These are phyloP conservation scores for Cylindrodendrum hubeiense DNA, from an alignment of 2,329 filamentous ascomycete genomes.

Conservation along the genomic window DNA sequence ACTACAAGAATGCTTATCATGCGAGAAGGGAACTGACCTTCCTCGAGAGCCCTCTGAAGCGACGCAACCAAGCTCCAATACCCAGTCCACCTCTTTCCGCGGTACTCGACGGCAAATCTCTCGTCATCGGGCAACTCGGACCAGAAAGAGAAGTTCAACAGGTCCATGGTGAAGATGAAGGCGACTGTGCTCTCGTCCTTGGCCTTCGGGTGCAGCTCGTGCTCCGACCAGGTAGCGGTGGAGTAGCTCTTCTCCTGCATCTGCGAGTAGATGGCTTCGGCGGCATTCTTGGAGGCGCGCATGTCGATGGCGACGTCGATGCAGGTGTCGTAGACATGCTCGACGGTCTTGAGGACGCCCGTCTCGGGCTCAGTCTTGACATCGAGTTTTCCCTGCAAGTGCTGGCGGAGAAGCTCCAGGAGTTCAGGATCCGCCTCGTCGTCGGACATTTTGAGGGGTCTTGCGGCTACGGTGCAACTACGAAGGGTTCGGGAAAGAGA, in stretches of 20 bases:
- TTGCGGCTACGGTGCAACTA: neutral
- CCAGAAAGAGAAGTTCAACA: slow-evolving; percentile 98
- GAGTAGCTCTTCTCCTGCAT: slow-evolving; percentile 91
- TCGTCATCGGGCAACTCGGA: slow-evolving; percentile 77
- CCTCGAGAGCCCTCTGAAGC: slow-evolving; percentile 87
- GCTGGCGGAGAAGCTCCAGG: slow-evolving; percentile 85
- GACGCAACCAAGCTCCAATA: slow-evolving; percentile 95
- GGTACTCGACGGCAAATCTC: slow-evolving; percentile 86
- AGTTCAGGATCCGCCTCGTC: slow-evolving; percentile 92
- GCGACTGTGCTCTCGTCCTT: slow-evolving; percentile 85
- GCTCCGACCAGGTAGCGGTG: slow-evolving; percentile 86
- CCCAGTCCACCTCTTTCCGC: slow-evolving; percentile 86
- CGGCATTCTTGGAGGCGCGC: slow-evolving; percentile 84
- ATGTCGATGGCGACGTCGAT: slow-evolving; percentile 94
- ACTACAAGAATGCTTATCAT: neutral
- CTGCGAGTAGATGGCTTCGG: slow-evolving; percentile 79
- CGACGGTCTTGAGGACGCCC: slow-evolving; percentile 83
- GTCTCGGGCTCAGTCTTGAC: slow-evolving; percentile 76
- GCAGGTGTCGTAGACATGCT: slow-evolving; percentile 91
- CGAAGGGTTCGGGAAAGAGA: neutral
- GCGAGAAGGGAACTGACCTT: slow-evolving; percentile 63
- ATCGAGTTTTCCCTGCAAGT: slow-evolving; percentile 72
- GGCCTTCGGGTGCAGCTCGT: slow-evolving; percentile 88
- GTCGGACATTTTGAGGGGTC: slow-evolving; percentile 73
- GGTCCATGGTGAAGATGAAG: slow-evolving; percentile 97